These are phyloP conservation scores for Ophiostoma pallidulum DNA, from an alignment of 2,329 filamentous ascomycete genomes.

Conservation along the genomic window DNA sequence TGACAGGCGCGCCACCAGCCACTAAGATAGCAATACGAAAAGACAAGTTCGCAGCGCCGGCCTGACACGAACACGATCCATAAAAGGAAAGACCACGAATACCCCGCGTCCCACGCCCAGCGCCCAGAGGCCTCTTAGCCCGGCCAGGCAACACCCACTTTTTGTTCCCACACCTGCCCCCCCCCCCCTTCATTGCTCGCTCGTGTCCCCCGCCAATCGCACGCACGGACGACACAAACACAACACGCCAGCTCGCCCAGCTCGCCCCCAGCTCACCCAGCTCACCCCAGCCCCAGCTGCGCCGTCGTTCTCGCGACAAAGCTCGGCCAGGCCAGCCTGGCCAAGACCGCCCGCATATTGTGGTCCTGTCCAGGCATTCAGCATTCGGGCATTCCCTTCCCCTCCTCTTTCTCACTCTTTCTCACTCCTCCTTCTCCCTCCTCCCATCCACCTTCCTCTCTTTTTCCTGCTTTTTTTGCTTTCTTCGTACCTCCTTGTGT, in stretches of 20 bases:
- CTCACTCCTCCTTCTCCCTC: neutral
- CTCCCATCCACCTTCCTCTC: neutral
- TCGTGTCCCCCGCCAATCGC: constrained; percentile 7
- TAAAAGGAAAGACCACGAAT: too few relatives aligned
- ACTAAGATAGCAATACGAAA: too few relatives aligned
- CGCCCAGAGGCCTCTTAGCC: neutral
- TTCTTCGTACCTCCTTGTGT: too few relatives aligned
- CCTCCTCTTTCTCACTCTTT: neutral
- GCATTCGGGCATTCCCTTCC: too few relatives aligned
- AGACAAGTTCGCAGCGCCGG: too few relatives aligned
- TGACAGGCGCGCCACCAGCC: too few relatives aligned
- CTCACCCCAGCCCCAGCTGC: neutral
- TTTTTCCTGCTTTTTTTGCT: neutral
- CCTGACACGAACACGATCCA: too few relatives aligned
- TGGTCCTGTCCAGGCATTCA: too few relatives aligned
- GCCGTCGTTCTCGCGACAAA: neutral
- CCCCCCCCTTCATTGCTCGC: neutral
- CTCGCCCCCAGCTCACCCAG: neutral
- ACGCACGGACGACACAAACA: constrained; percentile 2
- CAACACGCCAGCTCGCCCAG: neutral
- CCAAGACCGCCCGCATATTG: too few relatives aligned
- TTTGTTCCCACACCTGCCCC: neutral
- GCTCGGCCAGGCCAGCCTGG: neutral
- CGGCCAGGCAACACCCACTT: neutral
- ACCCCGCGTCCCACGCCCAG: constrained; percentile 6